Percentiles rank a stretch among this genome's conserved stretches.
Evolutionary conservation across 768 basidiomycete species (phyloP).

Genomic region (Mycena vitilis): DNA sequence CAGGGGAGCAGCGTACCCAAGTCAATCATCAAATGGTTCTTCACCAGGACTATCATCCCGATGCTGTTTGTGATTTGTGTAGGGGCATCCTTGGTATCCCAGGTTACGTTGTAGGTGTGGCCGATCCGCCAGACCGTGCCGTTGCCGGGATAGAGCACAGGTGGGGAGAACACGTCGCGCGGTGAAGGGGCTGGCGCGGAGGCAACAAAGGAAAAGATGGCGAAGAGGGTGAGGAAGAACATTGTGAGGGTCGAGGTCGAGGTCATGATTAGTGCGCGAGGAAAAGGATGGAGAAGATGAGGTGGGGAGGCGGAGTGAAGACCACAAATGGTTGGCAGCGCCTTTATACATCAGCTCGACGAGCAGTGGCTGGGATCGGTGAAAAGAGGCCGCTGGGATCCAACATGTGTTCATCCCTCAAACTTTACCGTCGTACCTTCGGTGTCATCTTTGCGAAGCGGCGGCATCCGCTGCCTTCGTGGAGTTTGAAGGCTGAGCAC

Average conservation of each 20-base stretch:
- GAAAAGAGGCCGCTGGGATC: slow-evolving; percentile 5
- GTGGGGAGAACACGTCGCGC: slow-evolving; percentile 62
- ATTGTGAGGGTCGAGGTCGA: slow-evolving; percentile 34
- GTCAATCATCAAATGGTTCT: slow-evolving; percentile 43
- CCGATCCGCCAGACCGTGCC: slow-evolving; percentile 59
- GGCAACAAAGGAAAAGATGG: slow-evolving; percentile 37
- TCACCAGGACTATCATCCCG: slow-evolving; percentile 53
- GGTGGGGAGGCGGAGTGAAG: slow-evolving; percentile 26
- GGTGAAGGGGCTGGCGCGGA: slow-evolving; percentile 38
- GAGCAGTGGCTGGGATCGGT: slow-evolving; percentile 11
- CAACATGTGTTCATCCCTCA: slow-evolving; percentile 27
- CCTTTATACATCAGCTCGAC: slow-evolving; percentile 30
- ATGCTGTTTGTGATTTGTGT: slow-evolving; percentile 55
- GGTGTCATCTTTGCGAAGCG: slow-evolving; percentile 25
- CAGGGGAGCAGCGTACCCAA: slow-evolving; percentile 42
- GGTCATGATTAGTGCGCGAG: slow-evolving; percentile 31
- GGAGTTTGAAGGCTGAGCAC: slow-evolving; percentile 33
- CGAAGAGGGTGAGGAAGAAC: slow-evolving; percentile 37
- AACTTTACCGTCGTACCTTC: slow-evolving; percentile 27
- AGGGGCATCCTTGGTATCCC: slow-evolving; percentile 55
- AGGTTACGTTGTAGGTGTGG: slow-evolving; percentile 59
- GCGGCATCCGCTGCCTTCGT: slow-evolving; percentile 33
- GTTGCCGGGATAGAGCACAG: slow-evolving; percentile 56
- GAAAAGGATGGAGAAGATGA: slow-evolving; percentile 22
- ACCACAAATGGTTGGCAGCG: not conserved